Evolutionary conservation across 768 basidiomycete genomes (phyloP).

Genomic region (Lyophyllum semitale): DNA sequence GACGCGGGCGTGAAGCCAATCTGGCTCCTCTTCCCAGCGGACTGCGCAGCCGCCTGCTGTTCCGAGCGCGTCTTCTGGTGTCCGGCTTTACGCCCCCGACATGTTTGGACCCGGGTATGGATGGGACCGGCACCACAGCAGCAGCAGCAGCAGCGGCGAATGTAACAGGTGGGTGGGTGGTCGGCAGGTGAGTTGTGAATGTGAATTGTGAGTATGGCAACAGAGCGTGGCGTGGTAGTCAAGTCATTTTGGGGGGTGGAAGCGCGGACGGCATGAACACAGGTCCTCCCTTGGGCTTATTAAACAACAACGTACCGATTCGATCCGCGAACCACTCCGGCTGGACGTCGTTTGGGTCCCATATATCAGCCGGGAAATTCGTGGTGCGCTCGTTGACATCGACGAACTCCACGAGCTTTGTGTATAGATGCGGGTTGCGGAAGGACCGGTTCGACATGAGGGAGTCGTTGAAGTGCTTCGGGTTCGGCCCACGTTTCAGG

Average conservation of each 20-base stretch:
- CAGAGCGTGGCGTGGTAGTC: no score
- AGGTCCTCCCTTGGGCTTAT: neutral
- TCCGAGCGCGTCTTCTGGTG: slow-evolving; percentile 66
- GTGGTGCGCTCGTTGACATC: slow-evolving; percentile 87
- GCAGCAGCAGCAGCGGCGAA: neutral
- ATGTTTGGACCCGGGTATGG: slow-evolving; percentile 12
- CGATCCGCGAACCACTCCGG: slow-evolving; percentile 76
- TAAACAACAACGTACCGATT: slow-evolving; percentile 60
- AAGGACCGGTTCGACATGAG: slow-evolving; percentile 92
- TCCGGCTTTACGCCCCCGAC: slow-evolving; percentile 48
- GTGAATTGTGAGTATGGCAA: neutral
- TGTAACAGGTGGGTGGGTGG: neutral
- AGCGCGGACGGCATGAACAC: slow-evolving; percentile 26
- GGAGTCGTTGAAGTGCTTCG: slow-evolving; percentile 94
- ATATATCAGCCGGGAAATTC: slow-evolving; percentile 74
- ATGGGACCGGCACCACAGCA: slow-evolving; percentile 18
- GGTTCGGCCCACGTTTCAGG: slow-evolving; percentile 63
- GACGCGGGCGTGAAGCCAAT: slow-evolving; percentile 57
- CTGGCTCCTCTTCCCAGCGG: slow-evolving; percentile 55
- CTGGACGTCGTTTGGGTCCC: slow-evolving; percentile 68
- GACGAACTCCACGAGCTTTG: slow-evolving; percentile 93
- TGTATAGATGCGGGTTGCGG: slow-evolving; percentile 94
- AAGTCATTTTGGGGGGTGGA: neutral
- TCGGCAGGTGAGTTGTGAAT: neutral
- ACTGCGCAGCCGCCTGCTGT: slow-evolving; percentile 52